Evolutionary conservation across 495 filamentous ascomycete species (phyloP).

Genomic region (Trichoderma erinaceum): DNA sequence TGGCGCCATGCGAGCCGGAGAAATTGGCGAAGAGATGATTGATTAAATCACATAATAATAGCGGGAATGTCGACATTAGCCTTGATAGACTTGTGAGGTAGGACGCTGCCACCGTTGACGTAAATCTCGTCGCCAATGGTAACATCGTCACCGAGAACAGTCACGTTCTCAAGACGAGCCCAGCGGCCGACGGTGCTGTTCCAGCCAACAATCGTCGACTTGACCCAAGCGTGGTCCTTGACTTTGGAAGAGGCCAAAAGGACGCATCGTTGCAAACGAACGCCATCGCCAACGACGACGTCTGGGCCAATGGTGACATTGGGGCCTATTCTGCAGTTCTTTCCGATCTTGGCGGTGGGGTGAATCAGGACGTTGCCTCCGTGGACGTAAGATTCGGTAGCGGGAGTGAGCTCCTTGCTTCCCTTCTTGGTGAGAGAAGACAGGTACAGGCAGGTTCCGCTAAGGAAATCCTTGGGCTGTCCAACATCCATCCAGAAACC

Average conservation of each 20-base stretch:
- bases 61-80: conserved; percentile 88
- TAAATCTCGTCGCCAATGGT: conserved; percentile 98
- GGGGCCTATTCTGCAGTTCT: conserved; percentile 96
- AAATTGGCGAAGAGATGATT: neutral
- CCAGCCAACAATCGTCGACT: conserved; percentile 98
- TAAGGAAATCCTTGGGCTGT: conserved; percentile 97
- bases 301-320: conserved; percentile 96
- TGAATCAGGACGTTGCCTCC: conserved; percentile 97
- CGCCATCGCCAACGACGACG: conserved; percentile 91
- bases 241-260: conserved; percentile 83
- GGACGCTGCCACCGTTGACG: conserved; percentile 92
- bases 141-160: conserved; percentile 96
- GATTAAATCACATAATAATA: conserved; percentile 67
- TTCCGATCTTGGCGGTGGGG: conserved; percentile 90
- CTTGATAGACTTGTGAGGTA: conserved; percentile 99
- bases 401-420: conserved; percentile 73
- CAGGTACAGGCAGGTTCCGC: conserved; percentile 94
- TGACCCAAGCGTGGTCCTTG: conserved; percentile 99
- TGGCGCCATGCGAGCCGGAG: neutral
- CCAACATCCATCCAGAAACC: conserved; percentile 99
- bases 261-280: conserved; percentile 90
- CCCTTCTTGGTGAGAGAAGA: conserved; percentile 88
- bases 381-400: conserved; percentile 74
- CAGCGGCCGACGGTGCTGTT: conserved; percentile 94
- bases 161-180: conserved; percentile 96